Percentiles rank a stretch among this genome's conserved stretches.
Evolutionary conservation across 805 yeast genomes (phyloP).

Genomic region (Barnettozyma californica): DNA sequence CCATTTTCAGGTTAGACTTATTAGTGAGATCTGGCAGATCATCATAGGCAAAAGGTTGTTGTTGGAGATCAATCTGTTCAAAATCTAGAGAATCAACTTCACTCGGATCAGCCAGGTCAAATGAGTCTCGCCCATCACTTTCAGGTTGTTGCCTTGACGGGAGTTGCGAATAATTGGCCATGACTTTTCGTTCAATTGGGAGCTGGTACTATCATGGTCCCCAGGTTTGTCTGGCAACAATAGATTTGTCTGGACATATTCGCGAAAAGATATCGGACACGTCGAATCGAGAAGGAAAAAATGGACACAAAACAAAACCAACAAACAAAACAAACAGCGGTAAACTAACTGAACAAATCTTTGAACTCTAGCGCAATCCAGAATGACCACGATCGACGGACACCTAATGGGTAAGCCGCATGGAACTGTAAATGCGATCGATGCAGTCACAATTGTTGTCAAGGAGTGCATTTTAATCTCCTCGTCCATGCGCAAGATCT

Average conservation of each 20-base stretch:
- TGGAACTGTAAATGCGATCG: constrained; percentile 39
- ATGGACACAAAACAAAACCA: background rate
- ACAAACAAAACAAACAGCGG: background rate
- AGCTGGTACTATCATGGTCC: background rate
- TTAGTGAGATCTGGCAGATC: constrained; percentile 13
- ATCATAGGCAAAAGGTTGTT: constrained; percentile 16
- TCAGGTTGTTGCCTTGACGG: background rate
- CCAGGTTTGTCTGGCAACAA: no score
- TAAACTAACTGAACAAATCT: background rate
- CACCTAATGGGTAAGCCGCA: constrained; percentile 3
- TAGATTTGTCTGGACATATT: background rate
- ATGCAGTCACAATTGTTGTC: constrained; percentile 76
- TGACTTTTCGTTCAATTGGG: background rate
- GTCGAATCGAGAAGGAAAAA: background rate
- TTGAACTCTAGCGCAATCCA: background rate
- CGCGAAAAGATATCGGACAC: background rate
- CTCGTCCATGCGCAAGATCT: constrained; percentile 84
- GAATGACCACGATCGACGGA: constrained; percentile 7
- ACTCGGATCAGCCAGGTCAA: background rate
- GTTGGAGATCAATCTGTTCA: constrained; percentile 11
- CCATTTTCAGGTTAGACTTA: constrained; percentile 68
- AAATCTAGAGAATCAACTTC: constrained; percentile 21
- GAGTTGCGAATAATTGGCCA: background rate
- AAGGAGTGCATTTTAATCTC: constrained; percentile 85
- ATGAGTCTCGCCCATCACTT: background rate